Conservation (phyloP, 768 basidiomycete species). For the Grammothele lineata region DNA sequence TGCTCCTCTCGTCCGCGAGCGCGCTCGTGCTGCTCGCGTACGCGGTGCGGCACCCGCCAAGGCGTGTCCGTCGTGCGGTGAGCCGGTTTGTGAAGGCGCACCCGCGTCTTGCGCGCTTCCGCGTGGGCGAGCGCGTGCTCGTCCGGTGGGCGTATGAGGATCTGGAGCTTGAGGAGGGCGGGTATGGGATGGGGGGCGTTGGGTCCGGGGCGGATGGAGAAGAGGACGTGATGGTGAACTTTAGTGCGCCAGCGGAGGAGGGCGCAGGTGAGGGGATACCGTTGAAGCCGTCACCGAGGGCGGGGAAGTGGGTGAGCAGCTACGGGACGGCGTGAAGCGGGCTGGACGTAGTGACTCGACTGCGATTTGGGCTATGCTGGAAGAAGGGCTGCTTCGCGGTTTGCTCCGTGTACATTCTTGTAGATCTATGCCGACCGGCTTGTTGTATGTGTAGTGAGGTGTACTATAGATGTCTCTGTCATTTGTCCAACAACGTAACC, state of each 20-base stretch:
- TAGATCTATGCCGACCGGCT: too few relatives aligned
- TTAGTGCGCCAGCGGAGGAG: conserved; percentile 14
- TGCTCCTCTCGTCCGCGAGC: conserved; percentile 17
- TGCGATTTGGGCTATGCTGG: too few relatives aligned
- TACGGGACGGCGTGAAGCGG: conserved; percentile 20
- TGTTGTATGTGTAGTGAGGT: too few relatives aligned
- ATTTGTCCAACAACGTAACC: too few relatives aligned
- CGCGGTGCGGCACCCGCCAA: conserved; percentile 22
- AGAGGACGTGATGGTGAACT: conserved; percentile 44
- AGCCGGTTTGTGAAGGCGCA: conserved; percentile 19
- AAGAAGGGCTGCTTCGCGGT: too few relatives aligned
- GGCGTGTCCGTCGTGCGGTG: conserved; percentile 16
- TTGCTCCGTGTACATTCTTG: too few relatives aligned
- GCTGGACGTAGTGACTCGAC: too few relatives aligned
- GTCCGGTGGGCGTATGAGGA: conserved; percentile 48
- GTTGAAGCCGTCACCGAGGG: conserved; percentile 33
- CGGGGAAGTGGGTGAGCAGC: conserved; percentile 1
- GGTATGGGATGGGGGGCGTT: too few relatives aligned
- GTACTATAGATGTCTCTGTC: too few relatives aligned
- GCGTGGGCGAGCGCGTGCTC: conserved; percentile 37
- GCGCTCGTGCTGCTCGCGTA: conserved; percentile 20
- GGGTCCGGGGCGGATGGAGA: conserved; percentile 16
- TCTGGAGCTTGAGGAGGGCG: conserved; percentile 26
- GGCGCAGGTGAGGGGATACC: conserved; percentile 47
- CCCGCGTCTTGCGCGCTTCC: conserved; percentile 27